phyloP scores from a whole-genome alignment of 2,329 filamentous ascomycete species.

The Alternaria sp. region DNA sequence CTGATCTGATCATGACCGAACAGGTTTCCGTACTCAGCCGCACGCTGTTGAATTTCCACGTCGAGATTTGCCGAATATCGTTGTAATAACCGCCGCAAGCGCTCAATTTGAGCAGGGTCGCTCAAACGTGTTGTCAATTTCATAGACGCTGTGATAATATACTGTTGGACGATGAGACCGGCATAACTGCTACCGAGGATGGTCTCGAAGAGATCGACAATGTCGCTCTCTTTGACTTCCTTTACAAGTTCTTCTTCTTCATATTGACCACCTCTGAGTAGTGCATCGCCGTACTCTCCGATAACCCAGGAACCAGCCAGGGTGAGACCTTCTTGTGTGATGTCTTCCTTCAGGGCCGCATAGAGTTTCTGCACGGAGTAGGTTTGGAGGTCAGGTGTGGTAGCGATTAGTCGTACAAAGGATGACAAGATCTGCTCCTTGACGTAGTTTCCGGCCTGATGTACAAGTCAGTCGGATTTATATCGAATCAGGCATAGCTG shows the following conservation, averaged over 20 bases:
- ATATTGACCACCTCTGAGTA: conserved; percentile 89
- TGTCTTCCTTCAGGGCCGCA: conserved; percentile 88
- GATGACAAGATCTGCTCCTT: conserved; percentile 98
- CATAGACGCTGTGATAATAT: conserved; percentile 93
- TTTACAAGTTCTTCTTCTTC: conserved; percentile 91
- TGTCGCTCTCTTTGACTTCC: conserved; percentile 84
- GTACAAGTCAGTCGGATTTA: conserved; percentile 19
- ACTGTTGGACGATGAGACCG: conserved; percentile 89
- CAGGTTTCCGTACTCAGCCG: conserved; percentile 95
- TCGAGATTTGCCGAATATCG: conserved; percentile 85
- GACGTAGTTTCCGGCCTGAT: conserved; percentile 85
- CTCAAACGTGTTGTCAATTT: conserved; percentile 90
- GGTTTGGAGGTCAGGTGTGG: conserved; percentile 91
- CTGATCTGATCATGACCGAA: conserved; percentile 89
- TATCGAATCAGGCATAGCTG: not conserved
- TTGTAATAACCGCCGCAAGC: conserved; percentile 79
- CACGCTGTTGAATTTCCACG: conserved; percentile 93
- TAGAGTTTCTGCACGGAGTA: conserved; percentile 98
- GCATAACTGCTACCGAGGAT: conserved; percentile 96
- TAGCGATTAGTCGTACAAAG: conserved; percentile 93
- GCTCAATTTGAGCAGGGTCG: conserved; percentile 84
- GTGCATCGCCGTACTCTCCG: conserved; percentile 91
- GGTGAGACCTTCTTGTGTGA: conserved; percentile 94
- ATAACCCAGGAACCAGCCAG: conserved; percentile 96
- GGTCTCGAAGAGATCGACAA: conserved; percentile 89